Evolutionary conservation across 352 stramenopile genomes (phyloP).

Genomic region (Phytophthora boehmeriae): DNA sequence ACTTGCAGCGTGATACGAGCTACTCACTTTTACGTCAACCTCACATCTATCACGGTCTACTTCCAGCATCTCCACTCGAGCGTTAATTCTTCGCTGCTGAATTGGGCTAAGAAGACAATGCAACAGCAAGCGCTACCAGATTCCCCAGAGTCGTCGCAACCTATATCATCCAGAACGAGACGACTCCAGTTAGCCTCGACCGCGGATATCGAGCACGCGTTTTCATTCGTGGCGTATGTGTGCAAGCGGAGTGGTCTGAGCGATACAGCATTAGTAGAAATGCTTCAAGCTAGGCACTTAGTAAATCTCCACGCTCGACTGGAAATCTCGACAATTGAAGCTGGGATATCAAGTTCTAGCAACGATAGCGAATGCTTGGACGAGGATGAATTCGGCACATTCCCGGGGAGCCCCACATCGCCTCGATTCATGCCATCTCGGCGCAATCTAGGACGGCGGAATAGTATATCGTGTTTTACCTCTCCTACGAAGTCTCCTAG

Average conservation of each 20-base stretch:
- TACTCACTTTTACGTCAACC: conserved; percentile 80
- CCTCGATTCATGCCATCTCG: conserved; percentile 35
- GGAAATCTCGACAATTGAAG: conserved; percentile 54
- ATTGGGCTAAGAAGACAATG: conserved; percentile 66
- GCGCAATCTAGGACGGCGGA: conserved; percentile 24
- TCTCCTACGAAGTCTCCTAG: conserved; percentile 22
- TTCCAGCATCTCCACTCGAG: conserved; percentile 85
- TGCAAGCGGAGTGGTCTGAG: conserved; percentile 85
- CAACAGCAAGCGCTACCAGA: conserved; percentile 33
- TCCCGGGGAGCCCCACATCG: conserved; percentile 25
- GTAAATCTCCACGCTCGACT: conserved; percentile 76
- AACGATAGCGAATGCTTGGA: conserved; percentile 12
- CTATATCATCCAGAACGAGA: conserved; percentile 18
- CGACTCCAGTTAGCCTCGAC: conserved; percentile 51
- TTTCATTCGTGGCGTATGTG: conserved; percentile 82
- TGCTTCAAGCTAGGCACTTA: conserved; percentile 84
- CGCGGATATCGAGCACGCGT: conserved; percentile 84
- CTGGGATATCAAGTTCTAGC: not conserved
- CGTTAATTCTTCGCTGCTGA: conserved; percentile 63
- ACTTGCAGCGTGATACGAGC: conserved; percentile 50
- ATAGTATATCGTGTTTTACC: conserved; percentile 26
- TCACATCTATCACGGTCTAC: conserved; percentile 86
- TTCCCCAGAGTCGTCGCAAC: conserved; percentile 5
- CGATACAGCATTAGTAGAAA: conserved; percentile 84
- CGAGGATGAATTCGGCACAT: conserved; percentile 5